phyloP scores from a whole-genome alignment of 2,329 filamentous ascomycete genomes.

The Fusarium nurragi region DNA sequence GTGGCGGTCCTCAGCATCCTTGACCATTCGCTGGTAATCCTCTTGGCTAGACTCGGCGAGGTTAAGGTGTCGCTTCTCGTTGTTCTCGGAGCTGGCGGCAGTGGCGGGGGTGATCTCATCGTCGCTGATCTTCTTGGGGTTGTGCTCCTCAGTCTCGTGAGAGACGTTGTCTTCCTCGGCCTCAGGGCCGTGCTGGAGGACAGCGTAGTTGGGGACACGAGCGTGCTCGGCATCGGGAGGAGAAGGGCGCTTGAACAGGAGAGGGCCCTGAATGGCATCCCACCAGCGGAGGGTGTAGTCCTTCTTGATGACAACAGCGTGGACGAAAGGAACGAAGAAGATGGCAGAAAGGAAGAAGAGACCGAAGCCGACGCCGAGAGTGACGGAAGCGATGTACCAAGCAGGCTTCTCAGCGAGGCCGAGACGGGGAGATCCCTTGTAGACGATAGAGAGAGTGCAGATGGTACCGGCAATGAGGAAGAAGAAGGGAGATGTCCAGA shows the following conservation, averaged over 20 bases:
- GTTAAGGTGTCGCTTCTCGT: constrained; percentile 56
- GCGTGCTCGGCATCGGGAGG: constrained; percentile 63
- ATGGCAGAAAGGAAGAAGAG: constrained; percentile 67
- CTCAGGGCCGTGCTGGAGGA: constrained; percentile 72
- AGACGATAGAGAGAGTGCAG: constrained; percentile 80
- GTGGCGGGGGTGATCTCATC: constrained; percentile 49
- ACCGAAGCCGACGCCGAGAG: constrained; percentile 70
- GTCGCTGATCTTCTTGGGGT: constrained; percentile 30
- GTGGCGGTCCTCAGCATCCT: constrained; percentile 64
- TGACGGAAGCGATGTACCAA: constrained; percentile 74
- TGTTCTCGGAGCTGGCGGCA: constrained; percentile 40
- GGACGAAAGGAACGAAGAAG: constrained; percentile 78
- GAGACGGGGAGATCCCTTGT: constrained; percentile 75
- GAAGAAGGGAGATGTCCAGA: constrained; percentile 78
- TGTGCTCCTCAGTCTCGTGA: constrained; percentile 23
- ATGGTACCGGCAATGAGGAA: constrained; percentile 80
- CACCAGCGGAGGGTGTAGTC: constrained; percentile 72
- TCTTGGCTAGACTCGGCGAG: constrained; percentile 55
- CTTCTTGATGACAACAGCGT: constrained; percentile 74
- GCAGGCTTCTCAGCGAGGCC: constrained; percentile 60
- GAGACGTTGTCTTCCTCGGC: constrained; percentile 54
- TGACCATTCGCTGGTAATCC: constrained; percentile 70
- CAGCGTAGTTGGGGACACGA: constrained; percentile 78
- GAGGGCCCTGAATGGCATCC: constrained; percentile 69
- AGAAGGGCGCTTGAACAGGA: constrained; percentile 68